Conservation (phyloP, 768 basidiomycete genomes). For the Termitomyces bulborhizus region DNA sequence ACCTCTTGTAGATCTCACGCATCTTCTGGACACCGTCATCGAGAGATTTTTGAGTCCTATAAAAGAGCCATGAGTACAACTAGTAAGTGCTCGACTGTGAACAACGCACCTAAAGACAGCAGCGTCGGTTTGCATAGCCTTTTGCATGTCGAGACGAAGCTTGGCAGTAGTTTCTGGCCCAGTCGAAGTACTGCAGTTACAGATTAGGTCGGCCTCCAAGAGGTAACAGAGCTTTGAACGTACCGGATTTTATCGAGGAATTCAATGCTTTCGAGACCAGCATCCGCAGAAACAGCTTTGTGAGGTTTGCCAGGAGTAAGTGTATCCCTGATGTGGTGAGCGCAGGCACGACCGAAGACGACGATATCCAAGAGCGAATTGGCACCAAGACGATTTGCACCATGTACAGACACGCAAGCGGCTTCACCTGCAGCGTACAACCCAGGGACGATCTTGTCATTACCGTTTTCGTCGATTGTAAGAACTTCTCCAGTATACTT, state of each 20-base stretch:
- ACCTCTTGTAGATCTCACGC: conserved; percentile 80
- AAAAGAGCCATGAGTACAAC: conserved; percentile 2
- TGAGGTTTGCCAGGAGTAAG: conserved; percentile 88
- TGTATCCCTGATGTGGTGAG: conserved; percentile 93
- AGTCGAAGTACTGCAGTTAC: conserved; percentile 51
- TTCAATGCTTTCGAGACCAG: conserved; percentile 79
- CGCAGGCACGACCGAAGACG: conserved; percentile 98
- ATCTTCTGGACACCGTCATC: conserved; percentile 93
- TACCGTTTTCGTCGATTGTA: conserved; percentile 81
- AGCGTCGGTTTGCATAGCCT: conserved; percentile 97
- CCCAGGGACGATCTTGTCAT: conserved; percentile 92
- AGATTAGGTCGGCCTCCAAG: background rate
- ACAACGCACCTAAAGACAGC: conserved; percentile 80
- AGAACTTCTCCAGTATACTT: conserved; percentile 97
- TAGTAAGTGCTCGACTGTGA: background rate
- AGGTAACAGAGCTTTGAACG: background rate
- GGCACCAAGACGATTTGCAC: conserved; percentile 98
- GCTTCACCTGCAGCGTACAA: conserved; percentile 99
- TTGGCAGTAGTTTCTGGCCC: conserved; percentile 85
- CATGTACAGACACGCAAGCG: conserved; percentile 97
- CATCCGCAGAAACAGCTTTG: conserved; percentile 79
- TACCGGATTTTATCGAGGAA: conserved; percentile 84
- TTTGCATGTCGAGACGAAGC: conserved; percentile 94
- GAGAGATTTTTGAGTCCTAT: conserved; percentile 80
- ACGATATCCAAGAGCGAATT: conserved; percentile 99